phyloP scores from a whole-genome alignment of 805 yeast species.

The Pichia ethanolica region DNA sequence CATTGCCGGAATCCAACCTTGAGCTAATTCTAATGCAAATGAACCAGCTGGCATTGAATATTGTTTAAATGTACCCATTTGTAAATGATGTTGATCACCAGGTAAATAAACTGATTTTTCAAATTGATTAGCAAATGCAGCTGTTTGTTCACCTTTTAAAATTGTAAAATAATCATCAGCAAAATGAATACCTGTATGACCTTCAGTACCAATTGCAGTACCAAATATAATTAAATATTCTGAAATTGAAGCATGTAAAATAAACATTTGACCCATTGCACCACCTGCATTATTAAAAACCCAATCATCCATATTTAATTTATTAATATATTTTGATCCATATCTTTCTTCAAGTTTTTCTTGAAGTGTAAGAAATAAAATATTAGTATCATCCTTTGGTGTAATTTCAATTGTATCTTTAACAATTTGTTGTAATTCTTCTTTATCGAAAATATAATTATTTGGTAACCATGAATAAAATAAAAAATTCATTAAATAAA shows the following conservation, averaged over 20 bases:
- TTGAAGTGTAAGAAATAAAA: slow-evolving; percentile 55
- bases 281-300: slow-evolving; percentile 97
- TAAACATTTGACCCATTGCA: slow-evolving; percentile 96
- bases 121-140: slow-evolving; percentile 59
- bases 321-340: slow-evolving; percentile 62
- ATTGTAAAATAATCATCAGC: slow-evolving; percentile 98
- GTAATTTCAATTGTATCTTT: slow-evolving; percentile 45
- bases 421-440: slow-evolving; percentile 50
- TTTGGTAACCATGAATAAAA: slow-evolving; percentile 63
- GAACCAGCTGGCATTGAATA: slow-evolving; percentile 77
- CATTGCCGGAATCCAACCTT: slow-evolving; percentile 98
- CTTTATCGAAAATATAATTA: slow-evolving; percentile 64
- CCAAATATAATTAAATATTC: slow-evolving; percentile 94
- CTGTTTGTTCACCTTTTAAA: slow-evolving; percentile 68
- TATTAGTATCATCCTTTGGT: slow-evolving; percentile 54
- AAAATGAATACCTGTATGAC: slow-evolving; percentile 91
- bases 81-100: slow-evolving; percentile 79
- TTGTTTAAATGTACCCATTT: slow-evolving; percentile 71
- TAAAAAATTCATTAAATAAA: slow-evolving; percentile 31
- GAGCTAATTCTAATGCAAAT: slow-evolving; percentile 91
- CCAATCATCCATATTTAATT: slow-evolving; percentile 76
- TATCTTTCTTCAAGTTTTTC: slow-evolving; percentile 52
- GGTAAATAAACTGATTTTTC: slow-evolving; percentile 69
- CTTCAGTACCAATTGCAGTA: slow-evolving; percentile 89
- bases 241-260: slow-evolving; percentile 87